Evolutionary conservation across 257 asterid species (phyloP), one percentile per base, ranked within the genome.

Genomic region (Scutellaria minor): DNA sequence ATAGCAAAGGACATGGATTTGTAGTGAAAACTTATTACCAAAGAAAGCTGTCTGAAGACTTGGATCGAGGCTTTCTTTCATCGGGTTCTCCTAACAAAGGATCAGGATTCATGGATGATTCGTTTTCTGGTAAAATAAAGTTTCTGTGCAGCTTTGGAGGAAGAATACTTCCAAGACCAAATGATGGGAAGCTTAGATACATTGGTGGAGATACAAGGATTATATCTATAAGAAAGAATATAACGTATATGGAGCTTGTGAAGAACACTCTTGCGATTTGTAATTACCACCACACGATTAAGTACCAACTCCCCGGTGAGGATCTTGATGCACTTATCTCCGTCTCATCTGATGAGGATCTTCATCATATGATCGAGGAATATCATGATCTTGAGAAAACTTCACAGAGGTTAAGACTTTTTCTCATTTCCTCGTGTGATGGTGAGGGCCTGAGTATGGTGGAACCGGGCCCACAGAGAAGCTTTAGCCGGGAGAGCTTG

Each of bases 141-240:
- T 87, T 91, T 44, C 83, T 94, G 5, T 94, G 99, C 78, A 94
- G 99, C 80, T 89, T 84, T 75, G 96, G 99, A n/a, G 99, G 99
- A 41, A 86, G 75, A 75, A 88, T 91, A 72, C 66, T 89, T 27
- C 98, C 92, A 5, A 83, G 99, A 80, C 96, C 97, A 2, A 91
- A 82, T 15, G 98, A 94, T 48, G 93, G 89, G 61, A 92, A 85
- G 70, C 97, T 91, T 63, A 83, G 99, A 75, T 91, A 91, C 74
- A 90, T 84, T 27, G 99, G 95, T 18, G 99, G 99, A 60, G 97
- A 91, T 70, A 94, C 97, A 1, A 85, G 84, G 77, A 91, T 94
- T 31, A 85, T 91, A 77, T 91, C 97, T 46, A 78, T 90, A 13
- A 82, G 86, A 68, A 90, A 87, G 65, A 68, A 84, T 69, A 22